A percentile compares a stretch with the other conserved stretches of the same genome.
phyloP scores from a whole-genome alignment of 306 rosid species.

The Lagenaria siceraria region DNA sequence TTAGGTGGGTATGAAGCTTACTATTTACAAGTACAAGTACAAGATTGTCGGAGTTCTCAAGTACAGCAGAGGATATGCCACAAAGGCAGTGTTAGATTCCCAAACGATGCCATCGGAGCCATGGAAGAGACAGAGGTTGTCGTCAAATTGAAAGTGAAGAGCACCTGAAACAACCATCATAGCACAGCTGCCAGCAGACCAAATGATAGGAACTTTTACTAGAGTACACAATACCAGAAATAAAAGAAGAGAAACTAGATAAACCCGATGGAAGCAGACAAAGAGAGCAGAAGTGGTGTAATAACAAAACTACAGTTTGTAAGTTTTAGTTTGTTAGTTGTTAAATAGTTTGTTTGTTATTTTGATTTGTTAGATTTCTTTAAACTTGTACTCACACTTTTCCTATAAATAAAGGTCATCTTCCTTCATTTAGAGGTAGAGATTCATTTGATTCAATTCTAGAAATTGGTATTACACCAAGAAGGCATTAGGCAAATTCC shows the following conservation, averaged over 20 bases:
- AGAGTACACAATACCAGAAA: conserved; percentile 33
- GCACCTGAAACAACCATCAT: conserved; percentile 37
- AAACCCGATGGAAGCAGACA: conserved; percentile 24
- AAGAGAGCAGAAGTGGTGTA: conserved; percentile 38
- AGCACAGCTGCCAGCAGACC: conserved; percentile 36
- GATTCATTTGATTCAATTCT: too few relatives aligned
- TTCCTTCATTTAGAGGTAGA: too few relatives aligned
- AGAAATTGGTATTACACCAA: too few relatives aligned
- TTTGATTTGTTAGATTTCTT: too few relatives aligned
- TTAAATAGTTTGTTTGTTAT: too few relatives aligned
- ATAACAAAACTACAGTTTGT: too few relatives aligned
- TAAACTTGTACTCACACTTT: too few relatives aligned
- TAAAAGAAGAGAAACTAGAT: conserved; percentile 23
- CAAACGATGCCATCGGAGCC: conserved; percentile 46
- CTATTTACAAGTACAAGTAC: conserved; percentile 21
- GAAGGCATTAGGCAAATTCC: conserved; percentile 32
- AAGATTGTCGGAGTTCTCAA: conserved; percentile 32
- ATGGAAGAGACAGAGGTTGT: conserved; percentile 39
- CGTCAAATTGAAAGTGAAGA: conserved; percentile 32
- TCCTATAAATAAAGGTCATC: too few relatives aligned
- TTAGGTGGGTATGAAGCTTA: conserved; percentile 22
- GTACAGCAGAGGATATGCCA: conserved; percentile 35
- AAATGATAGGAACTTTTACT: conserved; percentile 31
- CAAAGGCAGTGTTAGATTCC: conserved; percentile 37
- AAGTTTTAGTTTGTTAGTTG: too few relatives aligned